phyloP scores from a whole-genome alignment of 108 stramenopile genomes.

The Fragilaria crotonensis region DNA sequence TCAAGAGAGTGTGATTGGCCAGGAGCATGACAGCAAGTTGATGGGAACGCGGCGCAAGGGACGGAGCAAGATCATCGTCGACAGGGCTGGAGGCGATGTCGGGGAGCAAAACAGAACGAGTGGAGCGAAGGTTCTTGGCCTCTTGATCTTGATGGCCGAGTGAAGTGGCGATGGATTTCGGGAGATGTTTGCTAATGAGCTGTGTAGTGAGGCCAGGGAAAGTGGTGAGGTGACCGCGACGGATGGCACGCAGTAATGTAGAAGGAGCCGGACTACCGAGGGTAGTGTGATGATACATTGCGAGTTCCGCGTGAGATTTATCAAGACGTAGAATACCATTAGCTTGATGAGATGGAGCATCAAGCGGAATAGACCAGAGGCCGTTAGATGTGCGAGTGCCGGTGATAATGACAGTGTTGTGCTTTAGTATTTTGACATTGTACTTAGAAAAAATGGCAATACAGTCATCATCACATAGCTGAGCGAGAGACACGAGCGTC shows the following conservation, averaged over 20 bases:
- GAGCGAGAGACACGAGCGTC: slow-evolving; percentile 11
- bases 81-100: not conserved
- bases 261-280: not conserved
- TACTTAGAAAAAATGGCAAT: not conserved
- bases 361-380: not conserved
- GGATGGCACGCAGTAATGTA: not conserved
- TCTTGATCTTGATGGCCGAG: slow-evolving; percentile 26
- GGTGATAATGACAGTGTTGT: not conserved
- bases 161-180: slow-evolving; percentile 6
- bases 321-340: not conserved
- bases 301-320: not conserved
- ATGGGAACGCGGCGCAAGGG: not conserved
- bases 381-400: slow-evolving; percentile 1
- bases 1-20: not conserved
- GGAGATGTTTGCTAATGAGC: not conserved
- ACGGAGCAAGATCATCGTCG: not conserved
- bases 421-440: slow-evolving; percentile 1
- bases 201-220: not conserved
- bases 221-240: not conserved
- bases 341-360: not conserved
- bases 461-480: slow-evolving; percentile 17
- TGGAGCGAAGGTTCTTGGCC: slow-evolving; percentile 9
- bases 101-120: not conserved
- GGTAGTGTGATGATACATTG: not conserved
- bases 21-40: not conserved